Evolutionary conservation across 768 basidiomycete species (phyloP).

Genomic region (Tylopilus felleus): DNA sequence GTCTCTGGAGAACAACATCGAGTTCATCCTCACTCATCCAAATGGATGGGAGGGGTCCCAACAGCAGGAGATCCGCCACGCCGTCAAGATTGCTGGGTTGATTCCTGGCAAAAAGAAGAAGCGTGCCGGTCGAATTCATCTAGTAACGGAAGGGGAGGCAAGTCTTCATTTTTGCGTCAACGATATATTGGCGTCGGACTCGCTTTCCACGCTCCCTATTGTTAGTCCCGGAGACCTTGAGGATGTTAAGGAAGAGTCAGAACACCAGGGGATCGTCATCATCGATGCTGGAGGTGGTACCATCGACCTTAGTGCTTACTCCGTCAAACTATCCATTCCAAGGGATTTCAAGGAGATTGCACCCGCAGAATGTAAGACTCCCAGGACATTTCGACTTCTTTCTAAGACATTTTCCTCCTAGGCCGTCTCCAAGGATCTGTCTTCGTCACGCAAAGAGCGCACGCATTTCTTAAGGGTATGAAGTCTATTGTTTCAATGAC

Average conservation of each 20-base stretch:
- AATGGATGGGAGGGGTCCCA: slow-evolving; percentile 7
- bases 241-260: not conserved
- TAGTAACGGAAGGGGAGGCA: slow-evolving; percentile 27
- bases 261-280: slow-evolving; percentile 37
- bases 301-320: slow-evolving; percentile 38
- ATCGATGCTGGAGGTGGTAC: slow-evolving; percentile 23
- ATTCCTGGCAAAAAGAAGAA: slow-evolving; percentile 11
- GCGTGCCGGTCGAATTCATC: slow-evolving; percentile 15
- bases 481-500: too few relatives aligned
- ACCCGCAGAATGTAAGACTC: slow-evolving; percentile 27
- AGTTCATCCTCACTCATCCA: slow-evolving; percentile 6
- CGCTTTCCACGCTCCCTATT: not conserved
- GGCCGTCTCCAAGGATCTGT: slow-evolving; percentile 39
- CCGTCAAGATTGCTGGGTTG: not conserved
- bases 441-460: slow-evolving; percentile 31
- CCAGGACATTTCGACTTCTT: not conserved
- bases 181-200: slow-evolving; percentile 33
- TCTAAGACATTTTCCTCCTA: slow-evolving; percentile 2
- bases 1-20: slow-evolving; percentile 2
- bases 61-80: slow-evolving; percentile 3
- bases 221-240: not conserved
- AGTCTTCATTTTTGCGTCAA: slow-evolving; percentile 38
- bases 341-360: slow-evolving; percentile 33
- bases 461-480: slow-evolving; percentile 14
- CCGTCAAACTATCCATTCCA: slow-evolving; percentile 18